These are phyloP conservation scores for Penicillium odoratum DNA, from an alignment of 495 filamentous ascomycete genomes.

Conservation along the genomic window DNA sequence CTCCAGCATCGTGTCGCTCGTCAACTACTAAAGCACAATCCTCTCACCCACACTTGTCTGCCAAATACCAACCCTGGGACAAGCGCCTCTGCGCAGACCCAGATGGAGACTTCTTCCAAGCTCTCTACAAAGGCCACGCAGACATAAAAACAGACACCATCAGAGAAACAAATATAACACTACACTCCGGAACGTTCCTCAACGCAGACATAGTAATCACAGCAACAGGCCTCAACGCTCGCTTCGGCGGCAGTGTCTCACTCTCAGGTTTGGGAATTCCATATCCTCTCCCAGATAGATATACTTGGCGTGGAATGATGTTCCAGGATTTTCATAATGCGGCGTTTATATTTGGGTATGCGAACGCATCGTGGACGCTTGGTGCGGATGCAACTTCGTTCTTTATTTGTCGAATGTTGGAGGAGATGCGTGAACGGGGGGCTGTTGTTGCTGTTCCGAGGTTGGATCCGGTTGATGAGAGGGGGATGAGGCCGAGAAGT, in stretches of 20 bases:
- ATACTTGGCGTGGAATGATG: constrained; percentile 61
- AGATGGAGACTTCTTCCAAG: constrained; percentile 69
- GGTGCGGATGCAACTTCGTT: constrained; percentile 55
- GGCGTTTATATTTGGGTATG: constrained; percentile 56
- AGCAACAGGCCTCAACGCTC: constrained; percentile 66
- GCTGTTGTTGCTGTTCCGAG: not conserved
- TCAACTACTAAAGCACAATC: constrained; percentile 12
- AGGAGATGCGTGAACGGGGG: not conserved
- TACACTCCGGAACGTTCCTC: constrained; percentile 56
- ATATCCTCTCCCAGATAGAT: constrained; percentile 44
- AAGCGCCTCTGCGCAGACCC: constrained; percentile 72
- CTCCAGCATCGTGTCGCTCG: constrained; percentile 41
- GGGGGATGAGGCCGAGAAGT: not conserved
- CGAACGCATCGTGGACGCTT: constrained; percentile 59
- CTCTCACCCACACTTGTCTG: constrained; percentile 63
- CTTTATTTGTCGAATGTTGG: constrained; percentile 41
- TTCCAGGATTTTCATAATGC: constrained; percentile 59
- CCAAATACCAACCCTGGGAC: constrained; percentile 68
- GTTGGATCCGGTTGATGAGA: not conserved
- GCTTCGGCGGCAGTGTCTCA: constrained; percentile 48
- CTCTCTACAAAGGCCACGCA: constrained; percentile 55
- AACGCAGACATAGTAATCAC: constrained; percentile 72
- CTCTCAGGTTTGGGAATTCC: constrained; percentile 56
- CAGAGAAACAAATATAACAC: constrained; percentile 55
- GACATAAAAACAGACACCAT: constrained; percentile 69